A percentile compares a stretch with the other conserved stretches of the same genome.
Evolutionary conservation across 371 early-diverging fungal species (phyloP).

Genomic region (Rhizopus sp.): DNA sequence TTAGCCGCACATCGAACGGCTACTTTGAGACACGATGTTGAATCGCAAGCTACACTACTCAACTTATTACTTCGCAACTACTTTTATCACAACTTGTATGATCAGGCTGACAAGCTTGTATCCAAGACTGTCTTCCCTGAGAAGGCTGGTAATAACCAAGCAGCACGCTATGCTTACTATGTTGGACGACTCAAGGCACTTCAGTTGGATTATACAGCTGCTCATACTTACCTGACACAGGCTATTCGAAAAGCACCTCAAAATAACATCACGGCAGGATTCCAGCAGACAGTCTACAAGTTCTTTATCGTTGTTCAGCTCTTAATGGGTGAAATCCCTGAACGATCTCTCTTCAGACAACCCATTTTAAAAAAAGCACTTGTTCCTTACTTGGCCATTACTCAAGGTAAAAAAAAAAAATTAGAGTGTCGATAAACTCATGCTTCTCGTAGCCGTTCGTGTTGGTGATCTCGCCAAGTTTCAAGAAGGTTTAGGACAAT

Average conservation of each 20-base stretch:
- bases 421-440: not conserved
- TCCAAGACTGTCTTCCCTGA: constrained; percentile 93
- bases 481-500: constrained; percentile 82
- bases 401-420: constrained; percentile 75
- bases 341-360: constrained; percentile 88
- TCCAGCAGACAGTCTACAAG: constrained; percentile 93
- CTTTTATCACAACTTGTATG: constrained; percentile 89
- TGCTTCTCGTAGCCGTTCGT: constrained; percentile 74
- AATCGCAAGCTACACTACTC: constrained; percentile 83
- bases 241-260: constrained; percentile 96
- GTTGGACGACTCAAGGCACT: constrained; percentile 93
- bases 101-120: constrained; percentile 95
- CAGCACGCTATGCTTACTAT: constrained; percentile 95
- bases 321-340: constrained; percentile 97
- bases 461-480: constrained; percentile 93
- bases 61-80: constrained; percentile 91
- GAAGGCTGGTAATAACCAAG: constrained; percentile 88
- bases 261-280: constrained; percentile 86
- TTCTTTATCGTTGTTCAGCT: constrained; percentile 94
- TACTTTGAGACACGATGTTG: constrained; percentile 86
- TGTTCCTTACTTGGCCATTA: constrained; percentile 89
- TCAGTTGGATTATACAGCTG: constrained; percentile 92
- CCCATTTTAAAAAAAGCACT: constrained; percentile 82
- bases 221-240: constrained; percentile 85
- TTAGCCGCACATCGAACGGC: constrained; percentile 89